phyloP scores from a whole-genome alignment of 306 rosid genomes.

The Heteromeles arbutifolia region DNA sequence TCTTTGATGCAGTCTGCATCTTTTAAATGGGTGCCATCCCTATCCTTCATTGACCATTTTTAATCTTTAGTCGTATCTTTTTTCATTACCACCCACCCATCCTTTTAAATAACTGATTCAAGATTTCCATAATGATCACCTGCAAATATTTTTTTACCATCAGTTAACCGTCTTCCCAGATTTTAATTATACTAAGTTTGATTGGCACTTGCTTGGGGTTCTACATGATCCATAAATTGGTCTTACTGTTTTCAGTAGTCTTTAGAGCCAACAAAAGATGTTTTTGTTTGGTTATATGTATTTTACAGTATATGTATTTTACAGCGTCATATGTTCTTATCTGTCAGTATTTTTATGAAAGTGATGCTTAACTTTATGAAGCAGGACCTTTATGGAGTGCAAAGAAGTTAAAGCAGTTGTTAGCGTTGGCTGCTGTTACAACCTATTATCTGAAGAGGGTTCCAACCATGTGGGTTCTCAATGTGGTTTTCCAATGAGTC shows the following conservation, averaged over 20 bases:
- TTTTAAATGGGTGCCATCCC: not conserved
- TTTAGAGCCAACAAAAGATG: not conserved
- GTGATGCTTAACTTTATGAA: constrained; percentile 2
- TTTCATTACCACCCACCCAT: not conserved
- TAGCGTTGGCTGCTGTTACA: constrained; percentile 90
- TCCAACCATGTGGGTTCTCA: constrained; percentile 32
- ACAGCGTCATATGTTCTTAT: not conserved
- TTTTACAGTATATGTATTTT: not conserved
- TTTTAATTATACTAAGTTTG: no score
- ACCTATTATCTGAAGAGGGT: constrained; percentile 71
- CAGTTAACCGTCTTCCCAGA: not conserved
- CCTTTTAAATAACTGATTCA: not conserved
- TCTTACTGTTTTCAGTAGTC: not conserved
- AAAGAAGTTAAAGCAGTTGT: constrained; percentile 79
- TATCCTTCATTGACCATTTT: not conserved
- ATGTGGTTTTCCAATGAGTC: constrained; percentile 81
- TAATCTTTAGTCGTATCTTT: not conserved
- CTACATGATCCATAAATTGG: not conserved
- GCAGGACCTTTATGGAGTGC: constrained; percentile 73
- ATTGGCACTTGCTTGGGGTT: not conserved
- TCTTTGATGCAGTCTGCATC: not conserved
- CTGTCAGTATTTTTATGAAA: not conserved
- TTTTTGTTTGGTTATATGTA: not conserved
- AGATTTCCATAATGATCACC: not conserved
- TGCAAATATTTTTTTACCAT: no score